phyloP scores from a whole-genome alignment of 2,329 filamentous ascomycete genomes.

The Westerdykella aurantiaca region DNA sequence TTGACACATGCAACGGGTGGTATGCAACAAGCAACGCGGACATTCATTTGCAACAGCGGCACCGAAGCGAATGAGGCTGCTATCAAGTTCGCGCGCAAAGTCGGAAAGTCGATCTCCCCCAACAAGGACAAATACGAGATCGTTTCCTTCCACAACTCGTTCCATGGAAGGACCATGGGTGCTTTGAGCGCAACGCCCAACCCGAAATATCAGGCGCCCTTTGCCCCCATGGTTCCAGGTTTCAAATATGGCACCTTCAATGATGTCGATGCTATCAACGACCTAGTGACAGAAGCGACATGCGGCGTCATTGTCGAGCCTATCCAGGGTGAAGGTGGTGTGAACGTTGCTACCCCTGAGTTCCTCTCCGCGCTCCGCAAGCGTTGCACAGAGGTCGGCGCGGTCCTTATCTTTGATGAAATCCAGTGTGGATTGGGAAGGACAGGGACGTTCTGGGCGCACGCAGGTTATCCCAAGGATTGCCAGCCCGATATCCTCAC shows the following conservation, averaged over 20 bases:
- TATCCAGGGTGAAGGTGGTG: constrained; percentile 93
- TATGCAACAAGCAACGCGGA: constrained; percentile 73
- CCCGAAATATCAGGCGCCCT: constrained; percentile 94
- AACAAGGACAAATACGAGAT: constrained; percentile 71
- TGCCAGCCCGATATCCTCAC: constrained; percentile 93
- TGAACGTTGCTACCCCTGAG: constrained; percentile 74
- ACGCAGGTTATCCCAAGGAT: constrained; percentile 64
- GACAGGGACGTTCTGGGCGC: constrained; percentile 88
- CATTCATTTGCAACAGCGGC: constrained; percentile 94
- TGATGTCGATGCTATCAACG: constrained; percentile 64
- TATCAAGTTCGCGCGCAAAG: constrained; percentile 93
- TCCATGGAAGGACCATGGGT: constrained; percentile 96
- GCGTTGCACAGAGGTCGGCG: constrained; percentile 79
- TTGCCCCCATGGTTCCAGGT: constrained; percentile 90
- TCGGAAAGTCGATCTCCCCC: constrained; percentile 68
- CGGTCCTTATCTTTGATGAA: constrained; percentile 89
- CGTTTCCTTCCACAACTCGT: constrained; percentile 85
- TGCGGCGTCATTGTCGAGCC: constrained; percentile 96
- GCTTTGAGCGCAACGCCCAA: constrained; percentile 93
- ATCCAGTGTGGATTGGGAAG: constrained; percentile 91
- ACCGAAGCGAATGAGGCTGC: constrained; percentile 97
- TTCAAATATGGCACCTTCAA: constrained; percentile 86
- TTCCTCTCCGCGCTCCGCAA: constrained; percentile 80
- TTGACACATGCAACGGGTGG: constrained; percentile 72
- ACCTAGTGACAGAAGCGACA: constrained; percentile 74